Evolutionary conservation across 2,329 filamentous ascomycete genomes (phyloP).

Genomic region (Mycosphaerella sp.): DNA sequence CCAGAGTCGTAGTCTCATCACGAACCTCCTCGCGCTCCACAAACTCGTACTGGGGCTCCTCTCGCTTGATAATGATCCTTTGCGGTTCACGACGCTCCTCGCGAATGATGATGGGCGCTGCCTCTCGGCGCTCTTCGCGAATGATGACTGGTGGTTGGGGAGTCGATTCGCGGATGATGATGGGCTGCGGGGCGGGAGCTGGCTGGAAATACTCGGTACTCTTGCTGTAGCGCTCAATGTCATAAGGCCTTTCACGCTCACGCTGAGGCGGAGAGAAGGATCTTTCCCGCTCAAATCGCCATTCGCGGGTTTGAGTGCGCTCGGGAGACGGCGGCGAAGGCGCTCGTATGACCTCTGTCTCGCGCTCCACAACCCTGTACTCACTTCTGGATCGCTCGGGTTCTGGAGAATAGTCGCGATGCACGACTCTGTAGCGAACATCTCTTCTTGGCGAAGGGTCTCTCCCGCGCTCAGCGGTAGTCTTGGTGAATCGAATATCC

Average conservation of each 20-base stretch:
- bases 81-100: slow-evolving; percentile 41
- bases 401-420: slow-evolving; percentile 25
- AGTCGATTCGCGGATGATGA: slow-evolving; percentile 48
- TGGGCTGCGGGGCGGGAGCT: slow-evolving; percentile 37
- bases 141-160: slow-evolving; percentile 44
- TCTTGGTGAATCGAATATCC: slow-evolving; percentile 38
- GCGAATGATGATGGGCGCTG: slow-evolving; percentile 49
- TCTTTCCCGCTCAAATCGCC: slow-evolving; percentile 48
- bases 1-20: slow-evolving; percentile 43
- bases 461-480: slow-evolving; percentile 24
- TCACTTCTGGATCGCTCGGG: slow-evolving; percentile 30
- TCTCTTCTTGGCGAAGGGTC: slow-evolving; percentile 28
- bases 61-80: slow-evolving; percentile 50
- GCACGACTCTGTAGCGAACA: slow-evolving; percentile 25
- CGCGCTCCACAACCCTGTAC: slow-evolving; percentile 36
- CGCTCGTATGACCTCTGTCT: slow-evolving; percentile 27
- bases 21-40: slow-evolving; percentile 50
- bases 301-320: slow-evolving; percentile 45
- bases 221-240: slow-evolving; percentile 47
- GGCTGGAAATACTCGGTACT: slow-evolving; percentile 49
- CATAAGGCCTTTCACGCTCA: slow-evolving; percentile 38
- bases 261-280: slow-evolving; percentile 39
- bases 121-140: slow-evolving; percentile 44
- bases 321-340: slow-evolving; percentile 37
- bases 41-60: slow-evolving; percentile 53